These are phyloP conservation scores for Pythium aristosporum DNA, from an alignment of 352 stramenopile species.

Conservation along the genomic window DNA sequence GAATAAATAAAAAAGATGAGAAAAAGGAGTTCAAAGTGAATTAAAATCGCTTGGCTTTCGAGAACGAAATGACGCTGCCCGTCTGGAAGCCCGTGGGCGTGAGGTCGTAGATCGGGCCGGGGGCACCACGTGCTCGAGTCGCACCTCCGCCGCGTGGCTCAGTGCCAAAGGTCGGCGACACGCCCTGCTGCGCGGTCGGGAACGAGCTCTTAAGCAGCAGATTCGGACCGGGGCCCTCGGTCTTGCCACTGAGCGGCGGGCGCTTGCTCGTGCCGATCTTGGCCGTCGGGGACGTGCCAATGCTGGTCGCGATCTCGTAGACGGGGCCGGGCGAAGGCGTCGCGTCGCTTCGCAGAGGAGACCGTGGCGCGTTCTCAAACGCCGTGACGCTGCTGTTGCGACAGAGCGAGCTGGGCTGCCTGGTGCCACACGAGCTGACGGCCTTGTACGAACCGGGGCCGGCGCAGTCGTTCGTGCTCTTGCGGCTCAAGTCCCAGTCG, in stretches of 20 bases:
- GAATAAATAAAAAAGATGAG: slow-evolving; percentile 12
- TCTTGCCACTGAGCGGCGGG: slow-evolving; percentile 50
- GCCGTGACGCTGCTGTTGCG: slow-evolving; percentile 47
- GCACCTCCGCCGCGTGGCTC: slow-evolving; percentile 44
- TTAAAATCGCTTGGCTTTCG: slow-evolving; percentile 64
- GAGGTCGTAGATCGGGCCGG: slow-evolving; percentile 75
- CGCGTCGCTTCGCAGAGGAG: slow-evolving; percentile 43
- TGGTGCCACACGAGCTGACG: slow-evolving; percentile 48
- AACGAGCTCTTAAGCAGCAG: slow-evolving; percentile 59
- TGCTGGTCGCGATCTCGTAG: slow-evolving; percentile 60
- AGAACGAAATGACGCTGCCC: slow-evolving; percentile 54
- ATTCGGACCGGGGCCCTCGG: slow-evolving; percentile 60
- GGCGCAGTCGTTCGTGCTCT: slow-evolving; percentile 55
- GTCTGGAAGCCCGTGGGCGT: slow-evolving; percentile 61
- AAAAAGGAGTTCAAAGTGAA: slow-evolving; percentile 2
- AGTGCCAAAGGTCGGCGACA: slow-evolving; percentile 73
- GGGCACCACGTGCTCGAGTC: slow-evolving; percentile 14
- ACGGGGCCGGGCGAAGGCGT: slow-evolving; percentile 74
- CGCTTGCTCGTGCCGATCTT: slow-evolving; percentile 69
- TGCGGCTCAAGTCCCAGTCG: slow-evolving; percentile 72
- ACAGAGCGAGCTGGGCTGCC: slow-evolving; percentile 53
- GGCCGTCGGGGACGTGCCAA: slow-evolving; percentile 40
- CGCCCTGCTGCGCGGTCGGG: slow-evolving; percentile 37
- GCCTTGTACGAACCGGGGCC: slow-evolving; percentile 72
- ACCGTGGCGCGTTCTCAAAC: slow-evolving; percentile 67